These are phyloP conservation scores for Fusarium dimerum DNA, from an alignment of 2,329 filamentous ascomycete genomes.

Conservation along the genomic window DNA sequence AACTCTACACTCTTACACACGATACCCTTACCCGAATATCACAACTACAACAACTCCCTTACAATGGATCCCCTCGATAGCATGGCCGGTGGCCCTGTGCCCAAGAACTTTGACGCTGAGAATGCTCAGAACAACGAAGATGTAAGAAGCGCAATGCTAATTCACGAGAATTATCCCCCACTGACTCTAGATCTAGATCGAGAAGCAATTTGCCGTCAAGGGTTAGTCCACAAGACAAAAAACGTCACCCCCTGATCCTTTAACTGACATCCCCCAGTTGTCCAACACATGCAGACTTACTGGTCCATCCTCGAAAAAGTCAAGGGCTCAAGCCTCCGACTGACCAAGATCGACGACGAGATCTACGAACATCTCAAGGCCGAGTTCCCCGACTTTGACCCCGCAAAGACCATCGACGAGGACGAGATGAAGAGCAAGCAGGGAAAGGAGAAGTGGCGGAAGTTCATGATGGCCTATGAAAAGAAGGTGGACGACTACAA, in stretches of 20 bases:
- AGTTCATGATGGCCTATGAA: slow-evolving; percentile 92
- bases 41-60: neutral
- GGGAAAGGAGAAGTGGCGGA: slow-evolving; percentile 93
- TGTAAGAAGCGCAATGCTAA: slow-evolving; percentile 40
- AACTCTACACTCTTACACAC: no score
- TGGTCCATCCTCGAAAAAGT: slow-evolving; percentile 93
- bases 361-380: slow-evolving; percentile 86
- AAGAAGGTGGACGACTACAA: slow-evolving; percentile 97
- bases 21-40: slow-evolving; percentile 2
- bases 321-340: slow-evolving; percentile 81
- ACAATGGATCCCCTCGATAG: slow-evolving; percentile 43
- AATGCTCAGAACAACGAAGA: slow-evolving; percentile 57
- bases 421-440: slow-evolving; percentile 96
- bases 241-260: neutral
- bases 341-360: slow-evolving; percentile 94
- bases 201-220: slow-evolving; percentile 99
- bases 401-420: slow-evolving; percentile 78
- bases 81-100: slow-evolving; percentile 40
- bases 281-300: slow-evolving; percentile 96
- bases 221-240: slow-evolving; percentile 48
- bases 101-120: slow-evolving; percentile 62
- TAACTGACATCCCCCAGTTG: slow-evolving; percentile 50
- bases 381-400: slow-evolving; percentile 92
- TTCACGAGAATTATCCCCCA: neutral
- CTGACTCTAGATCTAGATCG: slow-evolving; percentile 63